phyloP scores from a whole-genome alignment of 1,284 basidiomycete species.

The Sporisorium scitamineum region DNA sequence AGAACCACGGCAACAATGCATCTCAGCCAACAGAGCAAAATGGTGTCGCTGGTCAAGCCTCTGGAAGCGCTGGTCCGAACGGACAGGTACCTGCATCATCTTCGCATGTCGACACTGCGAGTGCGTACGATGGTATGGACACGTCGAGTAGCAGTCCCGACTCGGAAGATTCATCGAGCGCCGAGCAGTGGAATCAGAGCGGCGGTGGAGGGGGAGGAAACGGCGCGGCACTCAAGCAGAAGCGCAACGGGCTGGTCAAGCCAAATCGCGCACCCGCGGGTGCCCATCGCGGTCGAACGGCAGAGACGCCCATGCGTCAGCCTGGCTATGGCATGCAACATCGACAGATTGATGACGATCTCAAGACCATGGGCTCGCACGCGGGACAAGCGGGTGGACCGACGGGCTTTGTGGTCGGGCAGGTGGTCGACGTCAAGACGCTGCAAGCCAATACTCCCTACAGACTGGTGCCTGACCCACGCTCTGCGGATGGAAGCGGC shows the following conservation, averaged over 20 bases:
- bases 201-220: constrained; percentile 15
- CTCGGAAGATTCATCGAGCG: constrained; percentile 18
- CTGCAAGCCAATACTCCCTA: constrained; percentile 51
- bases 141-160: constrained; percentile 25
- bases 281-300: constrained; percentile 73
- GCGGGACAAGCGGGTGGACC: constrained; percentile 13
- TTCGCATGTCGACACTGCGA: constrained; percentile 28
- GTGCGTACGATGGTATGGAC: constrained; percentile 43
- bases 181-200: constrained; percentile 29
- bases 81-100: constrained; percentile 9
- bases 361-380: constrained; percentile 54
- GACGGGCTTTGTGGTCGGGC: constrained; percentile 53
- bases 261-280: constrained; percentile 62
- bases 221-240: constrained; percentile 28
- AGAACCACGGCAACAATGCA: background rate
- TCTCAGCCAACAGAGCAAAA: constrained; percentile 11
- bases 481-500: constrained; percentile 6
- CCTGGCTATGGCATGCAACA: constrained; percentile 94
- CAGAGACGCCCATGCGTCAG: constrained; percentile 85
- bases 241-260: constrained; percentile 49
- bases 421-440: constrained; percentile 57
- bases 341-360: constrained; percentile 86
- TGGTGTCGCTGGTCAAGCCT: constrained; percentile 1
- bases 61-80: constrained; percentile 5
- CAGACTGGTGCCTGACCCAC: constrained; percentile 23